Percentiles rank a stretch among this genome's conserved stretches.
Conservation (phyloP, 1,139 yeast genomes). For the Geotrichum australiense region DNA sequence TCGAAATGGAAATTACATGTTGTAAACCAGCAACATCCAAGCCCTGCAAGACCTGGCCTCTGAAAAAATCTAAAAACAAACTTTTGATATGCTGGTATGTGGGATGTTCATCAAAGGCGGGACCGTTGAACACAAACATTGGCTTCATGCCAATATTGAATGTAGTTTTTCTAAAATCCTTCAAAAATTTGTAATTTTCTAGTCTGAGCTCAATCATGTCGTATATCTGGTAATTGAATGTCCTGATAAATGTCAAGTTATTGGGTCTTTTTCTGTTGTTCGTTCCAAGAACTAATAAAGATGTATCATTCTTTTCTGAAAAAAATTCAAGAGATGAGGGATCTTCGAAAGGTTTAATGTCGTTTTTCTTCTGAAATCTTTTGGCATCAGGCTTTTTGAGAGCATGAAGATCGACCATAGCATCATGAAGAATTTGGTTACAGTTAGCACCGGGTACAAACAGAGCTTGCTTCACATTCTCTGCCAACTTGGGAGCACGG, state of each 20-base stretch:
- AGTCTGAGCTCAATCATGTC: conserved; percentile 91
- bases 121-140: conserved; percentile 88
- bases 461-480: conserved; percentile 82
- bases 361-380: conserved; percentile 82
- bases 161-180: conserved; percentile 69
- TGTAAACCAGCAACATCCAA: conserved; percentile 95
- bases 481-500: conserved; percentile 80
- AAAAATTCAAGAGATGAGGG: conserved; percentile 80
- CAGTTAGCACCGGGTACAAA: conserved; percentile 87
- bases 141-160: conserved; percentile 90
- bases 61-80: conserved; percentile 80
- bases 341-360: conserved; percentile 90
- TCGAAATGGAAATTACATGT: conserved; percentile 76
- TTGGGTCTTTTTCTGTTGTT: conserved; percentile 91
- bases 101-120: conserved; percentile 85
- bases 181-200: conserved; percentile 59
- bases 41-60: conserved; percentile 72
- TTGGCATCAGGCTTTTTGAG: conserved; percentile 88
- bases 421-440: conserved; percentile 75
- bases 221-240: conserved; percentile 81
- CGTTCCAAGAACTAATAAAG: conserved; percentile 74
- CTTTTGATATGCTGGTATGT: conserved; percentile 81
- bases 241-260: conserved; percentile 78
- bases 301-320: conserved; percentile 88
- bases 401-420: conserved; percentile 83